Evolutionary conservation across 177 flowering plant genomes (phyloP).

Genomic region (Vitis hybrid): DNA sequence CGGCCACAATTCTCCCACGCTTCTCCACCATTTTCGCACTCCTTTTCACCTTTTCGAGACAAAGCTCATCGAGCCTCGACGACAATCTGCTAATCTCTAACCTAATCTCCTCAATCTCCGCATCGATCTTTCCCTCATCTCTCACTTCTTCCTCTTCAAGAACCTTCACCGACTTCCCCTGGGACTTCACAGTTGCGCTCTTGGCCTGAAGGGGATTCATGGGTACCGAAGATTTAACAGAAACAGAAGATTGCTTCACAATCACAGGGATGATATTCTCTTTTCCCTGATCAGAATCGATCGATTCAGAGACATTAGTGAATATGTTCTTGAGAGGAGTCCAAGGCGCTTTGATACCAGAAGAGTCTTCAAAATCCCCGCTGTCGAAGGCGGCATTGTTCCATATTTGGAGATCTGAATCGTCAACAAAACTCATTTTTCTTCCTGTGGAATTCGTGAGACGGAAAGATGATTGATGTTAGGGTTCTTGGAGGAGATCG

Average conservation of each 20-base stretch:
- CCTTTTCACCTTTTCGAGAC: constrained; percentile 48
- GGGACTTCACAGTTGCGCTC: constrained; percentile 8
- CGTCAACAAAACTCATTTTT: constrained; percentile 48
- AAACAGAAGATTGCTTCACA: constrained; percentile 26
- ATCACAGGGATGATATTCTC: constrained; percentile 54
- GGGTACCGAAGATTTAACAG: constrained; percentile 28
- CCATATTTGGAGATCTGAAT: constrained; percentile 71
- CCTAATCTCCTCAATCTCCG: constrained; percentile 69
- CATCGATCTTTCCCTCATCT: constrained; percentile 45
- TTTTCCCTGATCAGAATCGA: constrained; percentile 51
- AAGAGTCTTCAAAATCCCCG: constrained; percentile 25
- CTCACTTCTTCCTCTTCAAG: constrained; percentile 14
- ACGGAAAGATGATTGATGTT: neutral
- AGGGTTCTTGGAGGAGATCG: constrained; percentile 7
- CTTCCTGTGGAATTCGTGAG: neutral
- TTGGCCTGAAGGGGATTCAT: constrained; percentile 30
- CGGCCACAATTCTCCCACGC: constrained; percentile 47
- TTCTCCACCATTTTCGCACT: constrained; percentile 30
- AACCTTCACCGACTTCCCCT: constrained; percentile 23
- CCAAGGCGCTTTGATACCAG: constrained; percentile 37
- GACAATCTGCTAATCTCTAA: constrained; percentile 58
- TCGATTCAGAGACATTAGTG: constrained; percentile 26
- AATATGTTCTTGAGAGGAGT: constrained; percentile 22
- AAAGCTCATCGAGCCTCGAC: constrained; percentile 54
- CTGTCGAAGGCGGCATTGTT: constrained; percentile 76